Evolutionary conservation across 176 grass and related monocot genomes (phyloP).

Genomic region (Hordeum marinum): DNA sequence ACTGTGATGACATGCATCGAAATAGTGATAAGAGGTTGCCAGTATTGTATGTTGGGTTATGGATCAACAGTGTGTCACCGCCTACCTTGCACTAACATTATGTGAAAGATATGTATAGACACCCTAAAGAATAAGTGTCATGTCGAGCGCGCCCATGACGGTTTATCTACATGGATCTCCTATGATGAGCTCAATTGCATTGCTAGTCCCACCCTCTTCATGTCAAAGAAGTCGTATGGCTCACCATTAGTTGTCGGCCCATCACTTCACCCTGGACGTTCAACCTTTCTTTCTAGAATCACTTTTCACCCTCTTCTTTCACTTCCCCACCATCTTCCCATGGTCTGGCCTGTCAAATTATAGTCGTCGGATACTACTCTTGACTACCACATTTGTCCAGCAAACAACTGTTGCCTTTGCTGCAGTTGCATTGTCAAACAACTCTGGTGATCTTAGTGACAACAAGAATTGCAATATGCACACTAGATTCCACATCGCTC

Average conservation of each 20-base stretch:
- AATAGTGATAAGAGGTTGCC: too few relatives aligned
- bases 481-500: slow-evolving; percentile 43
- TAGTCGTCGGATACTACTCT: background rate
- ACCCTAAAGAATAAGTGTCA: too few relatives aligned
- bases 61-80: too few relatives aligned
- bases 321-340: slow-evolving; percentile 24
- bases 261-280: background rate
- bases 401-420: slow-evolving; percentile 26
- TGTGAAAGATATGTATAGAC: too few relatives aligned
- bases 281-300: background rate
- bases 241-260: background rate
- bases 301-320: background rate
- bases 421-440: slow-evolving; percentile 3
- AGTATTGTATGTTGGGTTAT: too few relatives aligned
- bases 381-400: slow-evolving; percentile 23
- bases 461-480: too few relatives aligned
- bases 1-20: too few relatives aligned
- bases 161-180: too few relatives aligned
- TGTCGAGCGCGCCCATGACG: too few relatives aligned
- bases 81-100: too few relatives aligned
- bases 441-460: slow-evolving; percentile 24
- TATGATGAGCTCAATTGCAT: too few relatives aligned
- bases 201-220: slow-evolving; percentile 41
- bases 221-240: background rate
- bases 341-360: slow-evolving; percentile 30